phyloP scores from a whole-genome alignment of 2,329 filamentous ascomycete genomes.

The Aureobasidium vineae region DNA sequence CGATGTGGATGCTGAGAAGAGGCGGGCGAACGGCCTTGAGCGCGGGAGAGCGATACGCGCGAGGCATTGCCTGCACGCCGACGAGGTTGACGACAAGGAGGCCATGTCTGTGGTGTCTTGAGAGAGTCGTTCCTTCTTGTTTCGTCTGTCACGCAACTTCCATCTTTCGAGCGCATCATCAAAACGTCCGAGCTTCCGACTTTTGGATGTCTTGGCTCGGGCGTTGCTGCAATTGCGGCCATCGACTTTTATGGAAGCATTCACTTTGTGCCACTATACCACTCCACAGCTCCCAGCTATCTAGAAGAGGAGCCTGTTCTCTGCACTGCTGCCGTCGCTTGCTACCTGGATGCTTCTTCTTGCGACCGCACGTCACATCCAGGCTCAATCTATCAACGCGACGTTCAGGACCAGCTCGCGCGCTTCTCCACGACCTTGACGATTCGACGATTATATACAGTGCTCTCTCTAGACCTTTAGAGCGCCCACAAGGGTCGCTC shows the following conservation, averaged over 20 bases:
- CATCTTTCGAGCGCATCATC: neutral
- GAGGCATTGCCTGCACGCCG: conserved; percentile 22
- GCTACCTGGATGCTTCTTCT: neutral
- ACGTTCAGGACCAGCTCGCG: conserved; percentile 4
- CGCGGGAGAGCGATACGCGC: conserved; percentile 12
- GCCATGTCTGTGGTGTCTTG: neutral
- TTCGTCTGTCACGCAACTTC: neutral
- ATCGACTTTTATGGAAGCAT: neutral
- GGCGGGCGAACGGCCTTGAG: neutral
- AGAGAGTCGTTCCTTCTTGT: neutral
- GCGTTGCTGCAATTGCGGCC: neutral
- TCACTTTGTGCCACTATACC: neutral
- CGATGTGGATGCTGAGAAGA: conserved; percentile 20
- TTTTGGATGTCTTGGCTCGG: conserved; percentile 14
- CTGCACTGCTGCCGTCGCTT: neutral
- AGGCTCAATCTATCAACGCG: neutral
- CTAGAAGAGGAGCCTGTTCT: neutral
- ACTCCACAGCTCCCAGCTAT: neutral
- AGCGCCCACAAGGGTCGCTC: conserved; percentile 27
- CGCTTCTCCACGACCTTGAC: conserved; percentile 15
- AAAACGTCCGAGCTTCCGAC: conserved; percentile 14
- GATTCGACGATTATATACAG: conserved; percentile 5
- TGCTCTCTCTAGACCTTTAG: conserved; percentile 3
- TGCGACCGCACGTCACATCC: too few relatives aligned
- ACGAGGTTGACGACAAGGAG: conserved; percentile 15